phyloP scores from a whole-genome alignment of 352 stramenopile species.

The Pythium phragmitis region DNA sequence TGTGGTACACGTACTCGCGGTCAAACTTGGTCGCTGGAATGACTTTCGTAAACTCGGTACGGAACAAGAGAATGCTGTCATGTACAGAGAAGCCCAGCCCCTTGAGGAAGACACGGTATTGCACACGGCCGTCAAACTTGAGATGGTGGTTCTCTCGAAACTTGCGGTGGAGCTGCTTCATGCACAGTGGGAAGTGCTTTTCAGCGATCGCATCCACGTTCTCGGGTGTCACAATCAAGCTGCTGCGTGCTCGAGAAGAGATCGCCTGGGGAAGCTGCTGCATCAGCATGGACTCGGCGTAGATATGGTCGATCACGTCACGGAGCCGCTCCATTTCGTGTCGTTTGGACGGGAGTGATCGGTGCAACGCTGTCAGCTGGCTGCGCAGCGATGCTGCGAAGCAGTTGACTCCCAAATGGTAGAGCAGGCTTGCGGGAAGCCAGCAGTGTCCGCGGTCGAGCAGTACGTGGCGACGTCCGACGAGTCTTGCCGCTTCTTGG shows the following conservation, averaged over 20 bases:
- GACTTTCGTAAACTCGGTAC: constrained; percentile 60
- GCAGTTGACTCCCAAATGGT: constrained; percentile 28
- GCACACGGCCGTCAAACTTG: constrained; percentile 83
- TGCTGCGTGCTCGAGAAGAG: background rate
- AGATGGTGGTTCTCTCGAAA: constrained; percentile 77
- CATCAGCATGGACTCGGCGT: constrained; percentile 33
- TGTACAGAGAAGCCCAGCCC: constrained; percentile 76
- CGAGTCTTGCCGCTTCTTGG: constrained; percentile 29
- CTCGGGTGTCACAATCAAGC: constrained; percentile 44
- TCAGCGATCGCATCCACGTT: constrained; percentile 73
- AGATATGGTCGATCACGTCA: constrained; percentile 40
- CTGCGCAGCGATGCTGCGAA: constrained; percentile 39
- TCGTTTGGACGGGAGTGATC: constrained; percentile 43
- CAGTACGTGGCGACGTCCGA: constrained; percentile 42
- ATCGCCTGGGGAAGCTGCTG: constrained; percentile 1
- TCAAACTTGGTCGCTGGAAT: constrained; percentile 72
- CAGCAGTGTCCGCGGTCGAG: constrained; percentile 48
- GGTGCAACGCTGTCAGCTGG: constrained; percentile 44
- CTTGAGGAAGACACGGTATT: constrained; percentile 87
- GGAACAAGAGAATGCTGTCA: constrained; percentile 77
- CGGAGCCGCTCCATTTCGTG: constrained; percentile 36
- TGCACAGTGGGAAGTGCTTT: constrained; percentile 78
- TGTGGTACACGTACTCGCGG: constrained; percentile 84
- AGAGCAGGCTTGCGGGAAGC: constrained; percentile 27
- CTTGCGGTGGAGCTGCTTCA: constrained; percentile 72